Conservation (phyloP, 495 filamentous ascomycete species). For the Aspergillus ellipticus region DNA sequence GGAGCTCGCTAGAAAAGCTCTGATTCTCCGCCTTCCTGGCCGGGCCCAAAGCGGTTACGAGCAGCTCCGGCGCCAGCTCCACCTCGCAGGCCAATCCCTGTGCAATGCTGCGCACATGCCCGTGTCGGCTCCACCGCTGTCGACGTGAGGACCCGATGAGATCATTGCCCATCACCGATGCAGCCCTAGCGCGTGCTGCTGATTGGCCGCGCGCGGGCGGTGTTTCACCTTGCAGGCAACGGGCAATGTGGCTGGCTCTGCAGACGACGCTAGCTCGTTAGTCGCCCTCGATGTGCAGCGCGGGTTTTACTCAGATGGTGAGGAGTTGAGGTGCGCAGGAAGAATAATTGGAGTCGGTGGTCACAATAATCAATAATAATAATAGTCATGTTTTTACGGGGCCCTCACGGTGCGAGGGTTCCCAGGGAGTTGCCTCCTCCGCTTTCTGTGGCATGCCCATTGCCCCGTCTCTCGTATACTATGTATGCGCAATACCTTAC, state of each 20-base stretch:
- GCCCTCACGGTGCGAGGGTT: too few relatives aligned
- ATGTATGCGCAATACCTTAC: too few relatives aligned
- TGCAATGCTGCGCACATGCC: conserved; percentile 7
- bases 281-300: background rate
- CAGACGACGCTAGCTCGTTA: background rate
- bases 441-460: too few relatives aligned
- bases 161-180: conserved; percentile 1
- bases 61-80: background rate
- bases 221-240: conserved; percentile 18
- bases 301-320: background rate
- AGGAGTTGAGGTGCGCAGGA: background rate
- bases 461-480: too few relatives aligned
- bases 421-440: too few relatives aligned
- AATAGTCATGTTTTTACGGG: too few relatives aligned
- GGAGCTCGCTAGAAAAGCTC: background rate
- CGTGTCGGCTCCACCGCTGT: background rate
- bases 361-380: too few relatives aligned
- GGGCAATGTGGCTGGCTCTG: conserved; percentile 14
- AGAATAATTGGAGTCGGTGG: background rate
- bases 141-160: conserved; percentile 8
- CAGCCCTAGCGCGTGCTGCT: conserved; percentile 2
- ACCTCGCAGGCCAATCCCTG: conserved; percentile 3
- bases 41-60: background rate
- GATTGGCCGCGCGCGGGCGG: conserved; percentile 6
- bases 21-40: background rate